Evolutionary conservation across 805 yeast genomes (phyloP).

Genomic region (Candida morakotiae): DNA sequence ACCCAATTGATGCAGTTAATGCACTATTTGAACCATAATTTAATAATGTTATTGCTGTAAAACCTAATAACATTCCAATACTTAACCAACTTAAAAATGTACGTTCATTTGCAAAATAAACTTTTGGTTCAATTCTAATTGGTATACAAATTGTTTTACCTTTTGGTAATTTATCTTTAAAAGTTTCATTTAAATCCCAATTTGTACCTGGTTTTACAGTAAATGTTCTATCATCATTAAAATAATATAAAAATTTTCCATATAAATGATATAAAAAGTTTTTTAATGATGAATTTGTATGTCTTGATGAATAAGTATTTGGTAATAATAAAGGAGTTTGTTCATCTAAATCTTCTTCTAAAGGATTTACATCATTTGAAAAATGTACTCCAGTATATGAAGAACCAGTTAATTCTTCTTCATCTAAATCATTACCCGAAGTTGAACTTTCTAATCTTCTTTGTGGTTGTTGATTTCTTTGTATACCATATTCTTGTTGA

Average conservation of each 20-base stretch:
- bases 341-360: slow-evolving; percentile 50
- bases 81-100: slow-evolving; percentile 93
- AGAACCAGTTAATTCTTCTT: slow-evolving; percentile 52
- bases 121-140: slow-evolving; percentile 96
- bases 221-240: slow-evolving; percentile 43
- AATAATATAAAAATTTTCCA: slow-evolving; percentile 35
- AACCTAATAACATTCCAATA: slow-evolving; percentile 81
- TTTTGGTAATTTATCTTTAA: slow-evolving; percentile 67
- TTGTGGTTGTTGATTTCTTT: slow-evolving; percentile 30
- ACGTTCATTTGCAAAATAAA: slow-evolving; percentile 97
- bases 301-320: slow-evolving; percentile 23
- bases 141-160: slow-evolving; percentile 92
- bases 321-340: slow-evolving; percentile 40
- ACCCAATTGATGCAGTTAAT: slow-evolving; percentile 79
- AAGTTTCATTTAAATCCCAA: slow-evolving; percentile 39
- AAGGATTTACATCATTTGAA: slow-evolving; percentile 42
- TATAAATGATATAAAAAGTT: slow-evolving; percentile 28
- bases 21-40: slow-evolving; percentile 77
- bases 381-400: slow-evolving; percentile 36
- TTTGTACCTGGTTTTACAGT: slow-evolving; percentile 42
- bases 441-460: slow-evolving; percentile 24
- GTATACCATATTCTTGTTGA: slow-evolving; percentile 59
- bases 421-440: slow-evolving; percentile 60
- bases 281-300: slow-evolving; percentile 27
- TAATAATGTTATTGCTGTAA: slow-evolving; percentile 81